Evolutionary conservation across 2,329 filamentous ascomycete species (phyloP).

Genomic region (Polychaeton citri): DNA sequence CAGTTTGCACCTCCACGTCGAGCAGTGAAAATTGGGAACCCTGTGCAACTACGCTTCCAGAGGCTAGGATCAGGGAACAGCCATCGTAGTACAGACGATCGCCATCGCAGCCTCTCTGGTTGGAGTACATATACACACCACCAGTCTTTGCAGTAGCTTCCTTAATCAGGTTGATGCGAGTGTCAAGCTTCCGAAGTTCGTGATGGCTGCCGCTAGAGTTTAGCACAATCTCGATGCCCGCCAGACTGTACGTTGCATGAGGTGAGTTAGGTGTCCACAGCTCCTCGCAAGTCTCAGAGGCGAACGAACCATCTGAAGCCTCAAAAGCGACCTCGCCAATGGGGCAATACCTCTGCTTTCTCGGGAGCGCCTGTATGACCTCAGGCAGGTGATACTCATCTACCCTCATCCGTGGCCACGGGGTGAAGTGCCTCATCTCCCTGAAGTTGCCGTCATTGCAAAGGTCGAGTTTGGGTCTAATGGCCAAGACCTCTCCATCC

Average conservation of each 20-base stretch:
- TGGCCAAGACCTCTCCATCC: conserved; percentile 55
- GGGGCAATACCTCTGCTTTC: conserved; percentile 41
- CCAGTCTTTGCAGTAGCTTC: conserved; percentile 52
- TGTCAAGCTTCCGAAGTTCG: conserved; percentile 53
- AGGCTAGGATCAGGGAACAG: conserved; percentile 49
- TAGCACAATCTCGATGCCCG: conserved; percentile 47
- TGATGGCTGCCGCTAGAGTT: conserved; percentile 60
- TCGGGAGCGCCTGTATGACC: conserved; percentile 42
- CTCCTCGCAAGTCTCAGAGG: conserved; percentile 56
- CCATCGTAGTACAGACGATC: conserved; percentile 51
- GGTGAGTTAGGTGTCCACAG: conserved; percentile 48
- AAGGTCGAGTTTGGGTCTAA: conserved; percentile 59
- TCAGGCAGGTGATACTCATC: conserved; percentile 54
- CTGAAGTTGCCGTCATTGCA: conserved; percentile 54
- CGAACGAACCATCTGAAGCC: conserved; percentile 49
- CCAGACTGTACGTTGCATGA: conserved; percentile 47
- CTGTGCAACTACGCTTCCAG: conserved; percentile 51
- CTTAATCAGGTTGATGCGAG: conserved; percentile 47
- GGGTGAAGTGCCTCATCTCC: conserved; percentile 43
- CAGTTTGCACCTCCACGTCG: conserved; percentile 42
- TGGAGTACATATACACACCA: conserved; percentile 51
- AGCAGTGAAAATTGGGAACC: conserved; percentile 52
- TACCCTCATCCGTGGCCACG: conserved; percentile 46
- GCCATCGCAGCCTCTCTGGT: conserved; percentile 44
- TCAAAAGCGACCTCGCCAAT: conserved; percentile 57